Conservation (phyloP, 2,329 filamentous ascomycete species). For the Aphanocladium album region DNA sequence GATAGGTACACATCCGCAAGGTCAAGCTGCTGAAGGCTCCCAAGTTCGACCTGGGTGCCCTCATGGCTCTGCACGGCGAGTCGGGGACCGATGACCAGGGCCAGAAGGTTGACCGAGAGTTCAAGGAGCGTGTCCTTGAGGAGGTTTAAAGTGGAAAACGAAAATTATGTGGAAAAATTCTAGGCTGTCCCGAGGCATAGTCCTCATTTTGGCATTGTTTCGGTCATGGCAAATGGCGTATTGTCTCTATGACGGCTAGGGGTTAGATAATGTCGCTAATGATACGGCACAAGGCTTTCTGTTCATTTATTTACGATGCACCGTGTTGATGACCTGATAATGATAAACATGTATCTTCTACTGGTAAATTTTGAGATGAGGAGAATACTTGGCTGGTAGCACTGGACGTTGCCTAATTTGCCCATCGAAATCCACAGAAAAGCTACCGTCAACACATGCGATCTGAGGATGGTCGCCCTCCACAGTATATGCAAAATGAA, state of each 20-base stretch:
- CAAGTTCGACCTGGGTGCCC: slow-evolving; percentile 97
- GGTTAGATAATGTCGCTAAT: slow-evolving; percentile 35
- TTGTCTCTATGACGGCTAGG: slow-evolving; percentile 37
- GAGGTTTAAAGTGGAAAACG: slow-evolving; percentile 65
- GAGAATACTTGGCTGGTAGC: neutral
- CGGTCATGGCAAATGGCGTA: slow-evolving; percentile 41
- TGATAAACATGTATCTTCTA: too few relatives aligned
- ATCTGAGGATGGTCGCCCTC: too few relatives aligned
- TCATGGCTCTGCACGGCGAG: slow-evolving; percentile 97
- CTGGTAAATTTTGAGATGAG: too few relatives aligned
- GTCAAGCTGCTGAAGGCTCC: slow-evolving; percentile 98
- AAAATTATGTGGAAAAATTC: slow-evolving; percentile 13
- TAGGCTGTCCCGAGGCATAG: slow-evolving; percentile 3
- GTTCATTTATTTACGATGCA: neutral
- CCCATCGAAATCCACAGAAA: too few relatives aligned
- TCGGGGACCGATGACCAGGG: slow-evolving; percentile 92
- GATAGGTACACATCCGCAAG: slow-evolving; percentile 97
- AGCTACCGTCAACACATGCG: too few relatives aligned
- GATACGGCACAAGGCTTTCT: slow-evolving; percentile 28
- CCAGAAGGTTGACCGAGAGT: slow-evolving; percentile 98
- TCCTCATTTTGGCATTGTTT: slow-evolving; percentile 32
- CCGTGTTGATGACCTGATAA: neutral
- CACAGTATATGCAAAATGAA: too few relatives aligned
- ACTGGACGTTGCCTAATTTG: neutral
- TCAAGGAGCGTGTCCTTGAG: slow-evolving; percentile 96